Evolutionary conservation across 371 early-diverging fungal species (phyloP), one percentile per base, ranked within the genome.

Genomic region (Phascolomyces articulosus): DNA sequence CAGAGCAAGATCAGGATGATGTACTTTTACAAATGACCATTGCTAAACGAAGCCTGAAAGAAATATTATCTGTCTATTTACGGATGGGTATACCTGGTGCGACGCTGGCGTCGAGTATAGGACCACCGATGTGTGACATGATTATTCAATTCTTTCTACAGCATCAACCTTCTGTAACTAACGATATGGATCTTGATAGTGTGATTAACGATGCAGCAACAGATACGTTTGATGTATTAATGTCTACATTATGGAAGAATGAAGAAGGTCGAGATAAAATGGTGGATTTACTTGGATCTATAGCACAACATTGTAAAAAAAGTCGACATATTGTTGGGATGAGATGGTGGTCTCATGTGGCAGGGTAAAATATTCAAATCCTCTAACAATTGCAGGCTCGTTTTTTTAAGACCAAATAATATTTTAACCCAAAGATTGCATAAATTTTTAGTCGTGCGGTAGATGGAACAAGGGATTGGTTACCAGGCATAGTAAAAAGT

Each of bases 61-160:
- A 80, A 20, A 76, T 80, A 16, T 21, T 80, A 15, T 67, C 71
- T 10, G 76, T 78, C 1, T 80, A 70, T 56, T 29, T 78, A 8
- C 70, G 72, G 15, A 78, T 80, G 68, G 79, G 71, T 16, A 74
- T 80, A 27, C 72, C 81, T 21, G 68, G 76, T 13, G 73, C 78
- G 27, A 68, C 73, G 18, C 29, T 80, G 67, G 55, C 63, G 18
- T 38, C 63, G 20, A 60, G 51, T 38, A 40, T 40, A n/a, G 29
- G 23, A 31, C 4, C 38, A 29, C 41, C 9, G 11, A 40, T 34
- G 0, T 48, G 20, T 20, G 48, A 53, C 18, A 61, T 28, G 27
- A 20, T 18, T 21, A 16, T 29, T 13, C 38, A 28, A 41, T 41
- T 40, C 10, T 41, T 44, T 47, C 44, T 47, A 11, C 40, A 40